Evolutionary conservation across 139 green algal genomes (phyloP).

Genomic region (Nannochloris sp.): DNA sequence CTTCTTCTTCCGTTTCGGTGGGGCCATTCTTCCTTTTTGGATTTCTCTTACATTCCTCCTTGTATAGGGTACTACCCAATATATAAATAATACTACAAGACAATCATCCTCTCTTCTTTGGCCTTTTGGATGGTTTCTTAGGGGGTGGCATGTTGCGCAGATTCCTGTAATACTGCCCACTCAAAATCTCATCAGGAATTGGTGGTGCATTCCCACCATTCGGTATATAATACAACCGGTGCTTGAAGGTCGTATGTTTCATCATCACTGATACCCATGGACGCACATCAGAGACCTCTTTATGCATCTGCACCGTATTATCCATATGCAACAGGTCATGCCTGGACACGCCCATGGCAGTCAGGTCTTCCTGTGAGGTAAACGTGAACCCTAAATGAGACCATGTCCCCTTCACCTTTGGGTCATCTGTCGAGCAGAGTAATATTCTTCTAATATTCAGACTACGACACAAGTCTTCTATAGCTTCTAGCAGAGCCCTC

Average conservation of each 20-base stretch:
- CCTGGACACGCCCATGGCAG: slow-evolving; percentile 56
- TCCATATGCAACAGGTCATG: slow-evolving; percentile 86
- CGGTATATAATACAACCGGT: slow-evolving; percentile 56
- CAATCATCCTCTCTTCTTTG: not conserved
- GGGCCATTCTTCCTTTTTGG: too few relatives aligned
- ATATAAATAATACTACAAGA: not conserved
- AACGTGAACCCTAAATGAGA: slow-evolving; percentile 72
- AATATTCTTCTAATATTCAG: slow-evolving; percentile 38
- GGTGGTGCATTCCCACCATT: slow-evolving; percentile 2
- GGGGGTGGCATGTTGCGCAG: not conserved
- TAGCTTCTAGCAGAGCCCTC: slow-evolving; percentile 72
- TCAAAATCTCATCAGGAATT: slow-evolving; percentile 1
- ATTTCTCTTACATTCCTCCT: not conserved
- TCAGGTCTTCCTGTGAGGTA: slow-evolving; percentile 54
- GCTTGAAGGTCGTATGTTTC: slow-evolving; percentile 46
- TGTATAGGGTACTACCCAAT: not conserved
- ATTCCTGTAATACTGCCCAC: not conserved
- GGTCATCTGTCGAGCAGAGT: slow-evolving; percentile 57
- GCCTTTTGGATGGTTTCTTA: slow-evolving; percentile 16
- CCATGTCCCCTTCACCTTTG: slow-evolving; percentile 56
- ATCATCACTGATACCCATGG: slow-evolving; percentile 51
- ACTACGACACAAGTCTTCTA: slow-evolving; percentile 60
- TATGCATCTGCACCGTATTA: slow-evolving; percentile 87
- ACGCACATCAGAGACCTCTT: slow-evolving; percentile 42
- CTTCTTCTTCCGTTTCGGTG: too few relatives aligned